A percentile compares a stretch with the other conserved stretches of the same genome.
Conservation (phyloP, 768 basidiomycete species). For the Galerina marginata region DNA sequence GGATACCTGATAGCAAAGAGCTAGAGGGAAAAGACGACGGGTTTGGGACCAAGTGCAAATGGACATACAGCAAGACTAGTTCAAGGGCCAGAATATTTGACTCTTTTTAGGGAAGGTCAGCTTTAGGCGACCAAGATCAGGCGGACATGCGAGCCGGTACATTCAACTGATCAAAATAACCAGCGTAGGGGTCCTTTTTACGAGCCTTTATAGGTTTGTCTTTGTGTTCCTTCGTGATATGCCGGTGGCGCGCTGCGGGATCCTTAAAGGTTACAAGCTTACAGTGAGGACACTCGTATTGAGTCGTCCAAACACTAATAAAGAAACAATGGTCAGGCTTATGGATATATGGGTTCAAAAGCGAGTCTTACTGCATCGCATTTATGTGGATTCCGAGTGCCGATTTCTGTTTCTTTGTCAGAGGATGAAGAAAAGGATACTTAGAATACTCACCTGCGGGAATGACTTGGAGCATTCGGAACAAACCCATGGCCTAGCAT, state of each 20-base stretch:
- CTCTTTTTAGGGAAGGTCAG: not conserved
- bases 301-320: not conserved
- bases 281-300: not conserved
- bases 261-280: slow-evolving; percentile 1
- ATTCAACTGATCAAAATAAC: not conserved
- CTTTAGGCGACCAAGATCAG: not conserved
- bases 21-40: no score
- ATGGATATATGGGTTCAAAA: not conserved
- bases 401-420: not conserved
- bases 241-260: slow-evolving; percentile 6
- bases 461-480: slow-evolving; percentile 58
- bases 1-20: no score
- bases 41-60: no score
- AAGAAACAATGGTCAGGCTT: no score
- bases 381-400: slow-evolving; percentile 50
- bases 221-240: slow-evolving; percentile 1
- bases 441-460: slow-evolving; percentile 37
- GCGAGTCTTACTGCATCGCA: slow-evolving; percentile 44
- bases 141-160: not conserved
- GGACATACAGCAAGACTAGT: no score
- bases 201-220: slow-evolving; percentile 1
- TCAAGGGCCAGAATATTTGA: no score
- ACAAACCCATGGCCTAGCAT: slow-evolving; percentile 55
- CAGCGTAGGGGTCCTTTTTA: slow-evolving; percentile 6
- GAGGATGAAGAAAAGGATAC: not conserved